Conservation (phyloP, 1,139 yeast species). For the Pichia inconspicua region DNA sequence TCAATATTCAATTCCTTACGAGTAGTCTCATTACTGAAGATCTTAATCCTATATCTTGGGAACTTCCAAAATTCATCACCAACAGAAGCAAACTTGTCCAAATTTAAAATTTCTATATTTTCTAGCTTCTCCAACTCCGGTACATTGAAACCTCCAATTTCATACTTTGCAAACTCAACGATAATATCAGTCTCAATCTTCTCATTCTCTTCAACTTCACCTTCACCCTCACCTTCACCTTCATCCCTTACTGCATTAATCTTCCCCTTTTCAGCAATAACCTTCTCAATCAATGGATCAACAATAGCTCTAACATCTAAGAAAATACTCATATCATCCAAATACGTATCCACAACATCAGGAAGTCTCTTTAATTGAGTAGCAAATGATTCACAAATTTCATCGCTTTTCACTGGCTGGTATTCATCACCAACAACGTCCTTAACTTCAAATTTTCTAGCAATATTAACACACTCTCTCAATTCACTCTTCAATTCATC, state of each 20-base stretch:
- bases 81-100: conserved; percentile 22
- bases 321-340: conserved; percentile 23
- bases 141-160: conserved; percentile 39
- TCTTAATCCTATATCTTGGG: conserved; percentile 59
- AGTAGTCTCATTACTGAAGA: conserved; percentile 40
- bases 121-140: conserved; percentile 38
- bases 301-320: conserved; percentile 16
- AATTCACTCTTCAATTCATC: conserved; percentile 33
- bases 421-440: conserved; percentile 1
- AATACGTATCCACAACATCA: conserved; percentile 6
- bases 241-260: conserved; percentile 25
- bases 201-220: neutral
- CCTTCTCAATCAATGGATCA: conserved; percentile 12
- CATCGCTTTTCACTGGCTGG: conserved; percentile 1
- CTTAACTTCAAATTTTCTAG: conserved; percentile 32
- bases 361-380: conserved; percentile 3
- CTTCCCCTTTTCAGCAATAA: conserved; percentile 8
- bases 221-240: conserved; percentile 23
- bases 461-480: conserved; percentile 39
- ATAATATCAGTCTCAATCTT: neutral
- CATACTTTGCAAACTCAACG: conserved; percentile 25
- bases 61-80: conserved; percentile 44
- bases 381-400: conserved; percentile 1
- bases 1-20: conserved; percentile 36
- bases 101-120: conserved; percentile 21